phyloP scores from a whole-genome alignment of 257 asterid genomes.

The Fraxinus anomala region DNA sequence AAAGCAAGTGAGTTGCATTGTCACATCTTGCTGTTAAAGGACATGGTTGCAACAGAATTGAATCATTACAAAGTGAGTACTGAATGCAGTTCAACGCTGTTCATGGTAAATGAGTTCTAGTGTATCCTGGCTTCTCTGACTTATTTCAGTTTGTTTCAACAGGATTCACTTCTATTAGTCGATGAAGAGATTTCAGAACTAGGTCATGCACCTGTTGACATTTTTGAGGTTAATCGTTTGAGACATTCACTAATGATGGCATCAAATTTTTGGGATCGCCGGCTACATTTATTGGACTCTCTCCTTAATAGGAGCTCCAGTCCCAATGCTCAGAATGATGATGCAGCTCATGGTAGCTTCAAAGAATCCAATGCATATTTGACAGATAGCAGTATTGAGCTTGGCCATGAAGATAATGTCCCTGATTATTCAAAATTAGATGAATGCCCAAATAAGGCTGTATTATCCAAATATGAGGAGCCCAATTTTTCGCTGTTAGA shows the following conservation, averaged over 20 bases:
- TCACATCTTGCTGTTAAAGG: constrained; percentile 55
- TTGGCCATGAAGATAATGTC: constrained; percentile 37
- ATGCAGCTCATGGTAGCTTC: constrained; percentile 28
- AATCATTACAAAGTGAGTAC: constrained; percentile 56
- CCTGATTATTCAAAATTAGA: constrained; percentile 37
- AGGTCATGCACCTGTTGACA: constrained; percentile 48
- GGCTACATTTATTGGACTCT: constrained; percentile 57
- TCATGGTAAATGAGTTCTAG: not conserved
- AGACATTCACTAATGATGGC: constrained; percentile 67
- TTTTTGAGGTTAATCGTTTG: constrained; percentile 75
- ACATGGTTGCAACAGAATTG: constrained; percentile 58
- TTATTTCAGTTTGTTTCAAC: constrained; percentile 19
- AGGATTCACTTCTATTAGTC: constrained; percentile 60
- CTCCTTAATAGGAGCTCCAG: constrained; percentile 49
- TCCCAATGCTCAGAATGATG: constrained; percentile 40
- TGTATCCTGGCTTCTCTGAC: constrained; percentile 7
- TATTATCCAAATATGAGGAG: constrained; percentile 33
- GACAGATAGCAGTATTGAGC: constrained; percentile 34
- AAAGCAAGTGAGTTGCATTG: constrained; percentile 53
- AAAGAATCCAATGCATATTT: constrained; percentile 39
- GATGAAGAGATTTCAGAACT: constrained; percentile 33
- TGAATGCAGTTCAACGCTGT: not conserved
- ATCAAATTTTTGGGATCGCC: constrained; percentile 75
- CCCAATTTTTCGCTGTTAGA: constrained; percentile 28
- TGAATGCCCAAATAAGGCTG: constrained; percentile 29